A percentile compares a stretch with the other conserved stretches of the same genome.
Conservation (phyloP, 495 filamentous ascomycete genomes). For the Aspergillus funiculosus region DNA sequence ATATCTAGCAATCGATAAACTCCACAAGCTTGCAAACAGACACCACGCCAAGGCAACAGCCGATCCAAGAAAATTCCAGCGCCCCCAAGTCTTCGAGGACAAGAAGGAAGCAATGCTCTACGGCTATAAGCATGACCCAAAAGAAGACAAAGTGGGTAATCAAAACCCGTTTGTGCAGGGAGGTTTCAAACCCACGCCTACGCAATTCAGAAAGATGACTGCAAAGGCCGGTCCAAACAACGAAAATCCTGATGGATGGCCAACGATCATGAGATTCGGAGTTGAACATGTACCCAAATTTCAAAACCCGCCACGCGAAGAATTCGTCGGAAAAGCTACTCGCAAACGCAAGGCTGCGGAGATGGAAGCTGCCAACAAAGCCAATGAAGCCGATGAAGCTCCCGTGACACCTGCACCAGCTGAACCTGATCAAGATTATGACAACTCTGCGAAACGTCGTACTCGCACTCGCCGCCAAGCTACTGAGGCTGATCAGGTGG, state of each 20-base stretch:
- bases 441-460: conserved; percentile 27
- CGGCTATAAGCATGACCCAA: conserved; percentile 36
- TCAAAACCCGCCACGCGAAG: conserved; percentile 47
- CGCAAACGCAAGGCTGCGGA: conserved; percentile 44
- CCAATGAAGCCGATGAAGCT: conserved; percentile 28
- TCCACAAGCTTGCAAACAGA: conserved; percentile 46
- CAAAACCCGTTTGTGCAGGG: conserved; percentile 42
- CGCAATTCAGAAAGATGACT: conserved; percentile 37
- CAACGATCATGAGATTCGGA: conserved; percentile 27
- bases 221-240: conserved; percentile 29
- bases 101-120: conserved; percentile 42
- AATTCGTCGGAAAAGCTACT: conserved; percentile 47
- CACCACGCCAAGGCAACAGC: conserved; percentile 22
- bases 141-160: conserved; percentile 22
- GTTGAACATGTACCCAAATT: conserved; percentile 33
- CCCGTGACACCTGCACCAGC: conserved; percentile 24
- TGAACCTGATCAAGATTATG: conserved; percentile 30
- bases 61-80: conserved; percentile 23
- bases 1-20: conserved; percentile 53
- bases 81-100: conserved; percentile 30
- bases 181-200: conserved; percentile 40
- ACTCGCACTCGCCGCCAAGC: conserved; percentile 30
- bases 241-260: conserved; percentile 39
- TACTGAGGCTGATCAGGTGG: conserved; percentile 19
- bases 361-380: conserved; percentile 28